Evolutionary conservation across 139 green algal species (phyloP).

Genomic region (Coccomyxa sp.): DNA sequence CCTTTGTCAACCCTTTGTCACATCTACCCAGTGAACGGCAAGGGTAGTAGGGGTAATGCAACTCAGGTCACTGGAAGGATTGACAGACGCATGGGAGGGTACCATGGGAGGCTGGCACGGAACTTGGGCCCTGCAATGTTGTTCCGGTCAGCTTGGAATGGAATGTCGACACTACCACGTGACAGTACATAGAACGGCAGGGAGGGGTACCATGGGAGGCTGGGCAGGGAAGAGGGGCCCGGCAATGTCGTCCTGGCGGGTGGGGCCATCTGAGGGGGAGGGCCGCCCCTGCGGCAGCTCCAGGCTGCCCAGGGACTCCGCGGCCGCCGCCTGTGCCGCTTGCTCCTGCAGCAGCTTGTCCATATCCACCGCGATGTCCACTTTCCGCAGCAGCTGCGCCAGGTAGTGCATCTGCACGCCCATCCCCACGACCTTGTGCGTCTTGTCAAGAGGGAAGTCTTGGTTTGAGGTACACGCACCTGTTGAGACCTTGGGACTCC

Average conservation of each 20-base stretch:
- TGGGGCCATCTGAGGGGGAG: background rate
- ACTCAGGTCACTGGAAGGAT: no score
- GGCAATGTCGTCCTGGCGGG: background rate
- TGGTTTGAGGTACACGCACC: background rate
- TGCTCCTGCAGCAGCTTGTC: background rate
- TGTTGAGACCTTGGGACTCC: background rate
- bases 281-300: background rate
- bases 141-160: no score
- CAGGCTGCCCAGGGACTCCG: background rate
- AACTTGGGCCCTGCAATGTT: background rate
- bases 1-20: no score
- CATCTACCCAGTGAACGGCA: no score
- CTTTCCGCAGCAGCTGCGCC: background rate
- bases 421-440: background rate
- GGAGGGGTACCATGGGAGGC: no score
- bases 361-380: background rate
- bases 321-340: background rate
- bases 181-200: no score
- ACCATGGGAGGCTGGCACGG: background rate
- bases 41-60: no score
- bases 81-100: no score
- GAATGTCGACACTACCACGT: no score
- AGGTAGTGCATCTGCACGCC: conserved; percentile 2
- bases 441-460: background rate
- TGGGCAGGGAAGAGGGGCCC: background rate